Evolutionary conservation across 352 stramenopile species (phyloP).

Genomic region (Phytophthora syringae): DNA sequence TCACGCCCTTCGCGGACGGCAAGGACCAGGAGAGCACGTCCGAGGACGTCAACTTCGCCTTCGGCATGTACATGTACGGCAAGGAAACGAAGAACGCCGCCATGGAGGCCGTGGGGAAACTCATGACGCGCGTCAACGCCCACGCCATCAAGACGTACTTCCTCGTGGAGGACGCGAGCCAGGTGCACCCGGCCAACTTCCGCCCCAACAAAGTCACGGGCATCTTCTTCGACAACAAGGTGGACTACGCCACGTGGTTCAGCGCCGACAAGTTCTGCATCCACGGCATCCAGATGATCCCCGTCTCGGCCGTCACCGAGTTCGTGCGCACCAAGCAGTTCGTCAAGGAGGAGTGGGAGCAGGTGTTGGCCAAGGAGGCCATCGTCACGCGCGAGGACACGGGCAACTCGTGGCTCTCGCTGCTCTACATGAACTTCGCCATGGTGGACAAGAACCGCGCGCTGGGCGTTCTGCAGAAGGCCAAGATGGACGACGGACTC

Average conservation of each 20-base stretch:
- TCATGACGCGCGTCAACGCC: constrained; percentile 38
- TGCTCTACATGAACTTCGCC: constrained; percentile 77
- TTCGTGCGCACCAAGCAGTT: constrained; percentile 47
- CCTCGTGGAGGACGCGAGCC: constrained; percentile 33
- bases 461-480: constrained; percentile 51
- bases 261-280: constrained; percentile 52
- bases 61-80: constrained; percentile 30
- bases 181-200: constrained; percentile 28
- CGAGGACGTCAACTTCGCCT: constrained; percentile 46
- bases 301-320: constrained; percentile 50
- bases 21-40: constrained; percentile 45
- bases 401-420: constrained; percentile 66
- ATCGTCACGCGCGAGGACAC: constrained; percentile 48
- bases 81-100: constrained; percentile 19
- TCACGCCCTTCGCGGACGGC: constrained; percentile 31
- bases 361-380: no score
- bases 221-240: constrained; percentile 69
- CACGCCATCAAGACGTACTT: no score
- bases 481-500: constrained; percentile 71
- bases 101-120: constrained; percentile 20
- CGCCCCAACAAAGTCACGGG: constrained; percentile 54
- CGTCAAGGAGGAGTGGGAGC: no score
- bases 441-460: constrained; percentile 57
- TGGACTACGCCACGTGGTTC: constrained; percentile 67
- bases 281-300: constrained; percentile 80